Evolutionary conservation across 768 basidiomycete genomes (phyloP).

Genomic region (Rhizopogon sp.): DNA sequence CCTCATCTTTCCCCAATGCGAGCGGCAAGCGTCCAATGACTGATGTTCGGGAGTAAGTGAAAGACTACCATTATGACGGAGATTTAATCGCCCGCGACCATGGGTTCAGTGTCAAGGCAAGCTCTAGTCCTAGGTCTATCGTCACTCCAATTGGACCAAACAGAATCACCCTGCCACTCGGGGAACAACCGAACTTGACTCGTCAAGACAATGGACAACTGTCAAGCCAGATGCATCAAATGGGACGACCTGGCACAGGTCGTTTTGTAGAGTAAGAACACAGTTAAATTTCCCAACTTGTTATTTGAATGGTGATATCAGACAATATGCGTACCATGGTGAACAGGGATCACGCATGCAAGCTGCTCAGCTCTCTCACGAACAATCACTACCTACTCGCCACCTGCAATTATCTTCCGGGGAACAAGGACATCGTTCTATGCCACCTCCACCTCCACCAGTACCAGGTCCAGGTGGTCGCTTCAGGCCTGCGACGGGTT

Average conservation of each 20-base stretch:
- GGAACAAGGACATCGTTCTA: conserved; percentile 22
- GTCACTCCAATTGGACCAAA: conserved; percentile 53
- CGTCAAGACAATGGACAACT: conserved; percentile 19
- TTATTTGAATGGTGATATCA: conserved; percentile 23
- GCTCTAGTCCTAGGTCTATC: conserved; percentile 60
- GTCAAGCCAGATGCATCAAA: conserved; percentile 8
- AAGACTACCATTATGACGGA: not conserved
- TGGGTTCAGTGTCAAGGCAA: conserved; percentile 22
- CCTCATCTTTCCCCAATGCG: conserved; percentile 38
- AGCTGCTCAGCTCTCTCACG: conserved; percentile 33
- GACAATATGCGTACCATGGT: conserved; percentile 64
- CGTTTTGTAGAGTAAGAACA: conserved; percentile 43
- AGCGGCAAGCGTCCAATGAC: conserved; percentile 66
- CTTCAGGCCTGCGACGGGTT: conserved; percentile 17
- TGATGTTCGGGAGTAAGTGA: conserved; percentile 38
- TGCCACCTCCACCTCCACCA: conserved; percentile 26
- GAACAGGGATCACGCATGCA: conserved; percentile 39
- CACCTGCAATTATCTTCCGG: conserved; percentile 30
- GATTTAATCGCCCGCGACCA: not conserved
- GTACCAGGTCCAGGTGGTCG: conserved; percentile 13
- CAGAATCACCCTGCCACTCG: conserved; percentile 62
- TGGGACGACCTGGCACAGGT: conserved; percentile 44
- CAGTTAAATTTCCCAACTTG: conserved; percentile 11
- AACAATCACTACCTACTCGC: conserved; percentile 37
- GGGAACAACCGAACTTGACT: conserved; percentile 39